Base-by-base conservation (phyloP, 345 rosid species). In the Salix brachista region DNA sequence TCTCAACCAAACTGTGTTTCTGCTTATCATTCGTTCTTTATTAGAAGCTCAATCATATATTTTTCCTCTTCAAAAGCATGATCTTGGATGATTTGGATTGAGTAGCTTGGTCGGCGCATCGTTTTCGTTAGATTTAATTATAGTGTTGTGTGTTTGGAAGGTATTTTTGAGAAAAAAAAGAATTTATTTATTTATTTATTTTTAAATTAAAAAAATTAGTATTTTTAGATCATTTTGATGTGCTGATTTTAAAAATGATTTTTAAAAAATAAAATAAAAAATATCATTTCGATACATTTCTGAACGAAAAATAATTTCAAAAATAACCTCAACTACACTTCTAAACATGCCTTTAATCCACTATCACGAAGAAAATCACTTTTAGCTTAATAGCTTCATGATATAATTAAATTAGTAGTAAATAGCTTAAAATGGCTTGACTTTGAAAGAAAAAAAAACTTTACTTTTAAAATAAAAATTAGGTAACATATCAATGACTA, bases 201-300 rank as follows among this genome's bases (percentile, higher is more conserved):
- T 32, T 32, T 32, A 4, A 34, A 32, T 32, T 32, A 4, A 34
- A 34, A 34, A 34, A 4, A 4, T 0, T 34, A 4, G 0, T 34
- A 1, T 4, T 4, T 34, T 34, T 34, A 34, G 0, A 34, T 34
- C 1, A 34, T 34, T 34, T 34, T 34, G 6, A 4, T 34, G 36
- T 34, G 36, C 6, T 34, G 36, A 34, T 34, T 0, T 34, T 34
- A 34, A 34, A 34, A 34, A 34, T 34, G 4, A 4, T 4, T 34
- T 34, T 4, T 4, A 0, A 32, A 32, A 30, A 30, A 3, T 3
- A 32, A 3, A 32, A 32, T 3, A 32, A 32, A 32, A 34, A 32
- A 32, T 0, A 34, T 34, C 0, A 4, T 4, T 34, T 34, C 0
- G 1, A 34, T 34, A 0, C 0, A 34, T 34, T 34, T 34, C 1